Conservation (phyloP, 2,329 filamentous ascomycete genomes). For the Chalara sp. region DNA sequence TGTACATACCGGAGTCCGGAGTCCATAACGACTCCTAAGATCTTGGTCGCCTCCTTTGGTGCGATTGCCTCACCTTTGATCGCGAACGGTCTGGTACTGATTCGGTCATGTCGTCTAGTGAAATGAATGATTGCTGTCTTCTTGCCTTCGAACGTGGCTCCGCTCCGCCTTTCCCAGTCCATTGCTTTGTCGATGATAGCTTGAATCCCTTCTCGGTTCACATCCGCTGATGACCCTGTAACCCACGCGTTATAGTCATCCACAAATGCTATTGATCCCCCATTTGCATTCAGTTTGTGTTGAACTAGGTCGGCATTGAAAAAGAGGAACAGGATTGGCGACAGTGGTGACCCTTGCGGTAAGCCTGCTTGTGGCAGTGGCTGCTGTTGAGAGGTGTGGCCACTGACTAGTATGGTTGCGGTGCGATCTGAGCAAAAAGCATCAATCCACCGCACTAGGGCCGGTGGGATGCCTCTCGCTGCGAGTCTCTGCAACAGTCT, state of each 20-base stretch:
- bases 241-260: constrained; percentile 20
- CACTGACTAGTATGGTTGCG: background rate
- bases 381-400: background rate
- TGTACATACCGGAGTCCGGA: constrained; percentile 20
- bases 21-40: constrained; percentile 20
- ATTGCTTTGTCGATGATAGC: constrained; percentile 18
- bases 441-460: background rate
- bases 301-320: constrained; percentile 18
- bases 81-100: constrained; percentile 3
- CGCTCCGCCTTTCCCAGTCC: constrained; percentile 20
- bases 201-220: constrained; percentile 19
- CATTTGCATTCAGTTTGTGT: constrained; percentile 21
- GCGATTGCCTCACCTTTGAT: constrained; percentile 4
- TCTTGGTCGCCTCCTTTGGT: constrained; percentile 6
- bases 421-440: background rate
- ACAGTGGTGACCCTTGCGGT: constrained; percentile 29
- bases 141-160: constrained; percentile 20
- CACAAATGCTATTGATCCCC: constrained; percentile 24
- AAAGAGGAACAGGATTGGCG: constrained; percentile 30
- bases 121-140: constrained; percentile 21
- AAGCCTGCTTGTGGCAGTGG: constrained; percentile 11
- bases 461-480: background rate
- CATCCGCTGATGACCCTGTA: constrained; percentile 13
- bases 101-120: constrained; percentile 2
- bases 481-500: background rate